These are phyloP conservation scores for Secale cereale DNA, from an alignment of 176 grass and related monocot species.

Conservation along the genomic window DNA sequence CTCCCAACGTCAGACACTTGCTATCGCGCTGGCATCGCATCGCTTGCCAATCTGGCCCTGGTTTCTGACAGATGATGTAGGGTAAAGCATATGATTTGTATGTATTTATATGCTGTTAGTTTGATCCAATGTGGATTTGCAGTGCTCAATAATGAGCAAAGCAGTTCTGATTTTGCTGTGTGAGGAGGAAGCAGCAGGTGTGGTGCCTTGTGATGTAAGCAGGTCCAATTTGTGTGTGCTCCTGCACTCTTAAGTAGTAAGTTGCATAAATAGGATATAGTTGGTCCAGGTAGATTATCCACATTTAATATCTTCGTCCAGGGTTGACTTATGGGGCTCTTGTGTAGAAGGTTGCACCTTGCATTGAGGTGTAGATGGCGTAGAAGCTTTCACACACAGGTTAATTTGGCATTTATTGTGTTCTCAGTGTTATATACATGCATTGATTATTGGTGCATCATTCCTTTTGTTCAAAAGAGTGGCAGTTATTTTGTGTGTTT, in stretches of 20 bases:
- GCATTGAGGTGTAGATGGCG: neutral
- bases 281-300: neutral
- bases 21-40: neutral
- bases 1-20: neutral
- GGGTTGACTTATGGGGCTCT: neutral
- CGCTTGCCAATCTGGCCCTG: neutral
- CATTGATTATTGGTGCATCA: neutral
- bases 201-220: neutral
- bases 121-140: neutral
- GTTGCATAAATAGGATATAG: neutral
- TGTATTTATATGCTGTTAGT: neutral
- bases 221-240: neutral
- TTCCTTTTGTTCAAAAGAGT: neutral
- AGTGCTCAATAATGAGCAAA: neutral
- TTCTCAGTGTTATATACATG: neutral
- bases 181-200: neutral
- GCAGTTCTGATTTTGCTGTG: neutral
- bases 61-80: neutral
- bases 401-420: constrained; percentile 7
- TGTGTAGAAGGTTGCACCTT: neutral
- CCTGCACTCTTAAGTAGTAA: neutral
- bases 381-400: neutral
- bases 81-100: neutral
- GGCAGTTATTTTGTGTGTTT: neutral
- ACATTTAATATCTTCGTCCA: neutral